Conservation (phyloP, 2,329 filamentous ascomycete genomes). For the Fusarium sp. region DNA sequence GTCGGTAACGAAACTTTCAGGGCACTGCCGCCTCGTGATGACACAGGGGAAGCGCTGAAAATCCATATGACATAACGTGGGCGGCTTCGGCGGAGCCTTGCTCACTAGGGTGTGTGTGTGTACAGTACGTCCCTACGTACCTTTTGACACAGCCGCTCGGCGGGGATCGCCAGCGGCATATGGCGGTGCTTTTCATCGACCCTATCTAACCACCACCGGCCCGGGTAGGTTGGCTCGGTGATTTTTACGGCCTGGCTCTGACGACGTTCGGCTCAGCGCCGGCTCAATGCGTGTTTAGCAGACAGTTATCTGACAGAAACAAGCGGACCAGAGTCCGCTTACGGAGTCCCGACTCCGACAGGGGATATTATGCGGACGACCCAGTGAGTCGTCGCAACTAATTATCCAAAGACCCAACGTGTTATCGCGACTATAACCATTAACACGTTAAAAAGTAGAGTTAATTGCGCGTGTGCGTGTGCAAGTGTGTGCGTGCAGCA, state of each 20-base stretch:
- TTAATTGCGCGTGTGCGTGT: slow-evolving; percentile 35
- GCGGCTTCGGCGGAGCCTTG: slow-evolving; percentile 46
- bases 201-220: slow-evolving; percentile 44
- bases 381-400: slow-evolving; percentile 19
- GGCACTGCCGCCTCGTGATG: slow-evolving; percentile 37
- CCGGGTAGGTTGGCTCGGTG: slow-evolving; percentile 44
- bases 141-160: slow-evolving; percentile 42
- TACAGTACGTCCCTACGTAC: slow-evolving; percentile 14
- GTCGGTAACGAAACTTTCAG: slow-evolving; percentile 22
- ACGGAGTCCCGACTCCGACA: slow-evolving; percentile 27
- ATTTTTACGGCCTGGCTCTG: slow-evolving; percentile 18
- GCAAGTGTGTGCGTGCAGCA: slow-evolving; percentile 6
- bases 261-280: slow-evolving; percentile 22
- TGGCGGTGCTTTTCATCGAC: slow-evolving; percentile 36
- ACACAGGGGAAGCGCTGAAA: slow-evolving; percentile 15
- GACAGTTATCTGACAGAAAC: slow-evolving; percentile 22
- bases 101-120: slow-evolving; percentile 32
- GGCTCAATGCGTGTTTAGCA: slow-evolving; percentile 17
- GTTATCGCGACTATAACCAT: slow-evolving; percentile 28
- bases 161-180: slow-evolving; percentile 45
- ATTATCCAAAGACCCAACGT: slow-evolving; percentile 10
- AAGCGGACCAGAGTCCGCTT: slow-evolving; percentile 30
- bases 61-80: slow-evolving; percentile 42
- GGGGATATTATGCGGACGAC: neutral
- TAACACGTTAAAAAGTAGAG: slow-evolving; percentile 24